These are phyloP conservation scores for Euptelea pleiosperma DNA, from an alignment of 164 flowering plant species.

Conservation along the genomic window DNA sequence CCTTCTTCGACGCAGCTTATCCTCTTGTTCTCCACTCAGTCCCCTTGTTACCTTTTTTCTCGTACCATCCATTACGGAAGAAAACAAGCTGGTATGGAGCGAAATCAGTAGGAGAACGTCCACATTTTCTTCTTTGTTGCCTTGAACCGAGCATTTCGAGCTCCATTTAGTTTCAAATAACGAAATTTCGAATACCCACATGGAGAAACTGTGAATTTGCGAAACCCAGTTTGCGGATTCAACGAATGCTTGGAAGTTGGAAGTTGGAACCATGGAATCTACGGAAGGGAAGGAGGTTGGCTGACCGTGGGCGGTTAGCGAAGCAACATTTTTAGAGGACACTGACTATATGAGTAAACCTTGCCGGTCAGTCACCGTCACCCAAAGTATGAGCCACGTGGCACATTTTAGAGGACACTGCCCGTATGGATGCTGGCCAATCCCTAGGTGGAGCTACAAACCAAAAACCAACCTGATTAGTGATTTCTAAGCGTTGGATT, in stretches of 20 bases:
- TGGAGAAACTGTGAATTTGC: conserved; percentile 10
- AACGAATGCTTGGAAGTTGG: conserved; percentile 22
- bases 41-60: conserved; percentile 9
- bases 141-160: conserved; percentile 43
- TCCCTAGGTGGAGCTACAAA: no score
- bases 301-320: no score
- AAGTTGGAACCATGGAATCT: conserved; percentile 9
- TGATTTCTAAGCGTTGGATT: no score
- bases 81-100: conserved; percentile 15
- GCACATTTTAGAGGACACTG: no score
- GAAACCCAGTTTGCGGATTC: conserved; percentile 17
- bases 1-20: conserved; percentile 33
- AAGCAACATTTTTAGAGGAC: no score
- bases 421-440: no score
- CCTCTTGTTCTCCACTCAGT: conserved; percentile 16
- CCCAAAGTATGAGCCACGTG: no score
- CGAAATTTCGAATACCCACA: conserved; percentile 8
- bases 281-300: no score
- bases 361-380: no score
- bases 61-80: conserved; percentile 46
- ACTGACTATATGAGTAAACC: no score
- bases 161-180: not conserved
- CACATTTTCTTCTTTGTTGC: conserved; percentile 52
- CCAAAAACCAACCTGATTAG: no score
- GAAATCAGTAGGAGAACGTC: conserved; percentile 18